Percentiles rank a stretch among this genome's conserved stretches.
Evolutionary conservation across 768 basidiomycete species (phyloP).

Genomic region (Candolleomyces eurysporus): DNA sequence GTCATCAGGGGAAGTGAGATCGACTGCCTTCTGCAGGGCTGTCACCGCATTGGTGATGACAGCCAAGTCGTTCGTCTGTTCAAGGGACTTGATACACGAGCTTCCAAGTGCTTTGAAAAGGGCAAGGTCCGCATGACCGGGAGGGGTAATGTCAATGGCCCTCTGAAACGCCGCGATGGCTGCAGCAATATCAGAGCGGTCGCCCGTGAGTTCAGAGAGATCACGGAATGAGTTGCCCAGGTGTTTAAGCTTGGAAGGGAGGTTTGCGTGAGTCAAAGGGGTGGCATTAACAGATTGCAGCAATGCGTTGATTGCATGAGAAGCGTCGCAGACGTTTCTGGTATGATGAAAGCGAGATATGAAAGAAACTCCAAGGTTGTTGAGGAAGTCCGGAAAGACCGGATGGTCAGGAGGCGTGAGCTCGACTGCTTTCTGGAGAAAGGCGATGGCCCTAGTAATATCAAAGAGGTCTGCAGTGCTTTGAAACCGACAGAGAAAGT

Average conservation of each 20-base stretch:
- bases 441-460: constrained; percentile 5
- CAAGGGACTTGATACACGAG: neutral
- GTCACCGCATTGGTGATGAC: too few relatives aligned
- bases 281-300: constrained; percentile 10
- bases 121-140: constrained; percentile 1
- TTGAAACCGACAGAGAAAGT: neutral
- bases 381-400: constrained; percentile 11
- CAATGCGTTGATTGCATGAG: constrained; percentile 15
- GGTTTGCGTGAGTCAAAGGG: constrained; percentile 11
- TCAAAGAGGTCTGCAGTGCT: constrained; percentile 2
- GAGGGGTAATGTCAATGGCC: constrained; percentile 3
- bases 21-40: too few relatives aligned
- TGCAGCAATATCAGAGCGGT: constrained; percentile 7
- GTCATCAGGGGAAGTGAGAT: too few relatives aligned
- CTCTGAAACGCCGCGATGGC: constrained; percentile 5
- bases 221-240: constrained; percentile 3
- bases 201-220: neutral
- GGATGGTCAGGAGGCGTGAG: constrained; percentile 10
- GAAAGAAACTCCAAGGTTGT: constrained; percentile 12
- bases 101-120: constrained; percentile 13
- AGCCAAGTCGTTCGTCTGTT: neutral
- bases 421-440: constrained; percentile 10
- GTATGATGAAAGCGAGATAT: constrained; percentile 1
- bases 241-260: constrained; percentile 9
- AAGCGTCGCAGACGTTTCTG: constrained; percentile 9